phyloP scores from a whole-genome alignment of 768 basidiomycete species.

The Russula emetica region DNA sequence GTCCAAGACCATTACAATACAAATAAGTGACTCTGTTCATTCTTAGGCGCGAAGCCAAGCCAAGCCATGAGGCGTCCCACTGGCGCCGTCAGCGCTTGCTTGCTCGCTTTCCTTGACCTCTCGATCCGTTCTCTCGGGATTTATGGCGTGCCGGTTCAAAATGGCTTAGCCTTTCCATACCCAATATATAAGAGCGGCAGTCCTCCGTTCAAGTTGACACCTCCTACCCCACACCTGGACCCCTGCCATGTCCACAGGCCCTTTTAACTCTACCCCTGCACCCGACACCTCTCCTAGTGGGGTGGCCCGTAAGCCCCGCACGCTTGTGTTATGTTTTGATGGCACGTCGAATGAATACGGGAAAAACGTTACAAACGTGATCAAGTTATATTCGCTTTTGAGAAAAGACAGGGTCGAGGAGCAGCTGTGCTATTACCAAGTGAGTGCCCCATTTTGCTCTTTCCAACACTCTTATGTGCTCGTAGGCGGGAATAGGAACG shows the following conservation, averaged over 20 bases:
- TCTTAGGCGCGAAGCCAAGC: not conserved
- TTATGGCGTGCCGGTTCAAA: not conserved
- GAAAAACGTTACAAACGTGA: conserved; percentile 35
- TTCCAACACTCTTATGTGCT: not conserved
- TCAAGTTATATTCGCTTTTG: conserved; percentile 38
- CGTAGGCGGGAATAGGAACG: conserved; percentile 45
- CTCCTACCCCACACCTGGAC: not conserved
- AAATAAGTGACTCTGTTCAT: too few relatives aligned
- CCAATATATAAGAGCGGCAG: not conserved
- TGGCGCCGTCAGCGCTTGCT: conserved; percentile 4
- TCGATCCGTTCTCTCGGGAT: not conserved
- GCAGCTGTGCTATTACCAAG: conserved; percentile 64
- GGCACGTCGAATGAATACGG: conserved; percentile 23
- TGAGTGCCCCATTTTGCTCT: conserved; percentile 29
- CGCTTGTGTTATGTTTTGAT: conserved; percentile 26
- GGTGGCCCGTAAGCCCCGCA: conserved; percentile 26
- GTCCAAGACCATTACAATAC: too few relatives aligned
- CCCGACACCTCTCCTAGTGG: conserved; percentile 3
- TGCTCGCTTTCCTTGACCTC: not conserved
- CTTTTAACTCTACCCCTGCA: not conserved
- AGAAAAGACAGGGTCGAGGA: conserved; percentile 37
- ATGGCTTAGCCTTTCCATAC: not conserved
- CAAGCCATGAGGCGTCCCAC: not conserved
- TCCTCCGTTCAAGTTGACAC: not conserved
- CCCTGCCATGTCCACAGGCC: not conserved